These are phyloP conservation scores for Ogataea nonfermentans DNA, from an alignment of 805 yeast genomes.

Conservation along the genomic window DNA sequence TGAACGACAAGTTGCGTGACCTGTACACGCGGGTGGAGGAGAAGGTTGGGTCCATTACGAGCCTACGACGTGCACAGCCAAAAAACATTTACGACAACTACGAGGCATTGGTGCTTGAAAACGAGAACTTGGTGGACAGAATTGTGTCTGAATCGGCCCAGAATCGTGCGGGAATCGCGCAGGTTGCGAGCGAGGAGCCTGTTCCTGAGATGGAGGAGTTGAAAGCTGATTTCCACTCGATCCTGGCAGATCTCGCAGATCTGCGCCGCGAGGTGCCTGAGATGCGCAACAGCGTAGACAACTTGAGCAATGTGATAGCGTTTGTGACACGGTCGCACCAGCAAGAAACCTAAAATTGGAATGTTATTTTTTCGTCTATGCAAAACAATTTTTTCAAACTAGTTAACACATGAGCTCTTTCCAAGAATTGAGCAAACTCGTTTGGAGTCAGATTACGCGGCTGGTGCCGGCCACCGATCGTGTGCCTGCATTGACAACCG, in stretches of 20 bases:
- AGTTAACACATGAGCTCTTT: conserved; percentile 4
- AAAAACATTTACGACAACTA: conserved; percentile 37
- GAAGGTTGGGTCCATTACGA: conserved; percentile 55
- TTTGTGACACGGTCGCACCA: conserved; percentile 13
- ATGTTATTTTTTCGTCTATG: not conserved
- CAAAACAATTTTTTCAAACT: not conserved
- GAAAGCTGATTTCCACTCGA: conserved; percentile 13
- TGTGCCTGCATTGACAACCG: conserved; percentile 54
- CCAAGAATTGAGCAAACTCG: not conserved
- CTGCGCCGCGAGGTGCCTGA: conserved; percentile 39
- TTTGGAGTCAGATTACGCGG: not conserved
- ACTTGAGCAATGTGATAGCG: conserved; percentile 24
- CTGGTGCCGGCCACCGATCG: conserved; percentile 7
- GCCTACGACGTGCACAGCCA: conserved; percentile 55
- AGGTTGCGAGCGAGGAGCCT: not conserved
- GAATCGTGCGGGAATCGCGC: conserved; percentile 9
- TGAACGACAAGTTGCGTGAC: conserved; percentile 58
- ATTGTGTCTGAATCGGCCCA: conserved; percentile 21
- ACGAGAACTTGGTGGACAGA: conserved; percentile 16
- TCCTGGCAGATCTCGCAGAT: conserved; percentile 32
- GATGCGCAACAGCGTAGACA: conserved; percentile 36
- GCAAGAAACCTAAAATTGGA: not conserved
- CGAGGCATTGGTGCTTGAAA: conserved; percentile 27
- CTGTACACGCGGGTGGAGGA: conserved; percentile 60
- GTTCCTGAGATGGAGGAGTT: conserved; percentile 9